A percentile compares a stretch with the other conserved stretches of the same genome.
Evolutionary conservation across 179 eudicot species (phyloP).

Genomic region (Silene coronaria): DNA sequence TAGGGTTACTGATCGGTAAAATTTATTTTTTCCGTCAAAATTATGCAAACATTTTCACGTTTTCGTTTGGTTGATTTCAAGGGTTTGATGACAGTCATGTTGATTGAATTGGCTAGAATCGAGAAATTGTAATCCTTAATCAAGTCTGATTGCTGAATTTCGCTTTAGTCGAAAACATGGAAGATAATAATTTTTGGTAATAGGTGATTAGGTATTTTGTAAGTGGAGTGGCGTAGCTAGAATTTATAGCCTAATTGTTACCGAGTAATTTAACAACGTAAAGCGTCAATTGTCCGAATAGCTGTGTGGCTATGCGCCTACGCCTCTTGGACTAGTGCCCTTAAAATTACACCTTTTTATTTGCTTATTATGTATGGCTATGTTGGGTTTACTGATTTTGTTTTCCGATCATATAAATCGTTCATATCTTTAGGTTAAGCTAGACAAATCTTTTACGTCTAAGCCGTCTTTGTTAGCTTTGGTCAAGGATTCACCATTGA

Average conservation of each 20-base stretch:
- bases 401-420: background rate
- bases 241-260: background rate
- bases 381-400: too few relatives aligned
- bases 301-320: background rate
- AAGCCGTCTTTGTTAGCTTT: slow-evolving; percentile 82
- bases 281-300: too few relatives aligned
- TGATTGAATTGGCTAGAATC: background rate
- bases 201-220: background rate
- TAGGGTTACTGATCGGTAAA: slow-evolving; percentile 23
- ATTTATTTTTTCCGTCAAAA: slow-evolving; percentile 21
- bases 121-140: too few relatives aligned
- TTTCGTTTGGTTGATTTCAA: slow-evolving; percentile 23
- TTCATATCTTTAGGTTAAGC: slow-evolving; percentile 45
- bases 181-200: background rate
- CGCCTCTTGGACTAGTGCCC: background rate
- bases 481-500: slow-evolving; percentile 64
- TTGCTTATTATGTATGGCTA: slow-evolving; percentile 6
- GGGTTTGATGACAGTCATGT: slow-evolving; percentile 10
- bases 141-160: background rate
- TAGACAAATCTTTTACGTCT: slow-evolving; percentile 86
- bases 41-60: slow-evolving; percentile 44
- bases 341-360: background rate
- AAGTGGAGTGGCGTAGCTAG: background rate
- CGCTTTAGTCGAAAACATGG: background rate
- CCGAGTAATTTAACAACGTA: too few relatives aligned